Conservation (phyloP, 176 grass and related monocot genomes). For the Pharus latifolius region DNA sequence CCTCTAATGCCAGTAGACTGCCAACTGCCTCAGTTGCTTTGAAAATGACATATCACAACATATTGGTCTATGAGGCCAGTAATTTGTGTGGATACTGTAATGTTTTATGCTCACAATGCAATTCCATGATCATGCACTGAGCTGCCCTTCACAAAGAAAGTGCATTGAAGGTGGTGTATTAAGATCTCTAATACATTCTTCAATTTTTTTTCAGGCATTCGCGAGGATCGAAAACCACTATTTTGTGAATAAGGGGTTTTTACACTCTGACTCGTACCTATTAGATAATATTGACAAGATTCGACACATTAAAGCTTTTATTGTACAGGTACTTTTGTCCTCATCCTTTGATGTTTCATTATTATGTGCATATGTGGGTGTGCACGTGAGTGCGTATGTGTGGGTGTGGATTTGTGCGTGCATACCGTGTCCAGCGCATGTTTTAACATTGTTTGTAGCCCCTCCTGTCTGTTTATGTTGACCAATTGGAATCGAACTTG, state of each 20-base stretch:
- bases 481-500: background rate
- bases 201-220: conserved; percentile 56
- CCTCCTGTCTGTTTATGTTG: background rate
- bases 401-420: background rate
- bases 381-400: background rate
- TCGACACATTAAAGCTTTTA: conserved; percentile 78
- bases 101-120: background rate
- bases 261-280: conserved; percentile 57
- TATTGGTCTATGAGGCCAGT: background rate
- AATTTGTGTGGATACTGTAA: background rate
- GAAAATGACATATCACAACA: background rate
- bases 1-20: background rate
- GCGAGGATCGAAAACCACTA: conserved; percentile 97
- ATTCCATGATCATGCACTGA: too few species aligned
- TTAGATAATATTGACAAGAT: conserved; percentile 95
- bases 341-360: background rate
- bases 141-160: too few species aligned
- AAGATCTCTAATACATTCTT: background rate
- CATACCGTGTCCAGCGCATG: too few species aligned
- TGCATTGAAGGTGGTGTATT: too few species aligned
- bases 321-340: conserved; percentile 56
- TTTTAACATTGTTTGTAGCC: background rate
- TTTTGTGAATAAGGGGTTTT: conserved; percentile 91
- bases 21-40: background rate
- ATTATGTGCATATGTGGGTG: background rate